These are phyloP conservation scores for Paxillus rubicundulus DNA, from an alignment of 768 basidiomycete species.

Conservation along the genomic window DNA sequence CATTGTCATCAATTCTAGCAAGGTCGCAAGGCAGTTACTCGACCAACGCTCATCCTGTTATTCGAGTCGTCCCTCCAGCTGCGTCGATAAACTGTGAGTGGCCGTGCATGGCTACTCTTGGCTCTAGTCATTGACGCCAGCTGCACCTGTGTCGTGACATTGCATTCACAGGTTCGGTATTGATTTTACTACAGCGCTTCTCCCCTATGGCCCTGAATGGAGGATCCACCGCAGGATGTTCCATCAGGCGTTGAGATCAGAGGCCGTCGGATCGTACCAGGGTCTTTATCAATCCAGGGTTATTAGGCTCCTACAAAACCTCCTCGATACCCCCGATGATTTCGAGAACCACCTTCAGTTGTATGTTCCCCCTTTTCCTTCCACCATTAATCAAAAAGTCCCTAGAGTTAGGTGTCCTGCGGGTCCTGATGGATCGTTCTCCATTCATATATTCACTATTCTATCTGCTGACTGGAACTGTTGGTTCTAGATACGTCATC, in stretches of 20 bases:
- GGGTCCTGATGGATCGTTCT: too few species aligned
- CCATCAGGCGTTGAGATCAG: slow-evolving; percentile 25
- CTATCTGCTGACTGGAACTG: background rate
- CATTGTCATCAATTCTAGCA: slow-evolving; percentile 26
- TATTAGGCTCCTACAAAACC: slow-evolving; percentile 13
- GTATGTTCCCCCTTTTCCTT: slow-evolving; percentile 6
- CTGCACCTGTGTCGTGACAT: background rate
- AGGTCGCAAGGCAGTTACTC: slow-evolving; percentile 25
- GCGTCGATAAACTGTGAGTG: slow-evolving; percentile 22
- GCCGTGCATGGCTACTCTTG: background rate
- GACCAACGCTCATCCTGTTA: slow-evolving; percentile 30
- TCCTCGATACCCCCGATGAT: slow-evolving; percentile 21
- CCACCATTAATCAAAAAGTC: too few species aligned
- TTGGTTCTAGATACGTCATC: slow-evolving; percentile 25
- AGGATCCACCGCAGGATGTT: slow-evolving; percentile 29
- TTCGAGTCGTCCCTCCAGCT: slow-evolving; percentile 26
- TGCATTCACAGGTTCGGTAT: slow-evolving; percentile 23
- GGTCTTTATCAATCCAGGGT: slow-evolving; percentile 23
- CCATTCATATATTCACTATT: background rate
- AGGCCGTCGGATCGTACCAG: slow-evolving; percentile 18
- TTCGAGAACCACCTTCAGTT: slow-evolving; percentile 26
- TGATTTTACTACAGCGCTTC: slow-evolving; percentile 30
- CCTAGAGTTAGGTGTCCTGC: too few species aligned
- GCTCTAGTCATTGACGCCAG: background rate
- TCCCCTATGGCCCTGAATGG: slow-evolving; percentile 27